A percentile compares a stretch with the other conserved stretches of the same genome.
These are phyloP conservation scores for Phytophthora litchii DNA, from an alignment of 352 stramenopile genomes.

Conservation along the genomic window DNA sequence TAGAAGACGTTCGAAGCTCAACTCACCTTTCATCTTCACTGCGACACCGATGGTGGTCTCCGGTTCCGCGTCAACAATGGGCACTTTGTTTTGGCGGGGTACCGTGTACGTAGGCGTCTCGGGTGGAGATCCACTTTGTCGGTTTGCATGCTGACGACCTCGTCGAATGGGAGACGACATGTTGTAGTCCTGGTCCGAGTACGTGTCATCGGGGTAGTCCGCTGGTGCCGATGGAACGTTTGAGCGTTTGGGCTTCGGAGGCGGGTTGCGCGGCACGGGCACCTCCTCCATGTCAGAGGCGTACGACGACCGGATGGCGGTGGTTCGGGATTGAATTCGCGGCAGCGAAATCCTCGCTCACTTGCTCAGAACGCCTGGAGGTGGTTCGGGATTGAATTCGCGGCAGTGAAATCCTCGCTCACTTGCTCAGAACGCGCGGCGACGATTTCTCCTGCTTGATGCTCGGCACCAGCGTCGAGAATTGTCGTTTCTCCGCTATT, in stretches of 20 bases:
- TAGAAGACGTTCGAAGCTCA: constrained; percentile 90
- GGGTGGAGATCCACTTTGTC: constrained; percentile 60
- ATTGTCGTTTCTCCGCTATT: constrained; percentile 35
- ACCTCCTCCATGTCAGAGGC: constrained; percentile 62
- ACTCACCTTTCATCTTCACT: constrained; percentile 90
- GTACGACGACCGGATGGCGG: constrained; percentile 19
- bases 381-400: constrained; percentile 34
- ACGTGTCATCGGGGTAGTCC: constrained; percentile 56
- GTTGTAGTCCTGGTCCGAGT: constrained; percentile 69
- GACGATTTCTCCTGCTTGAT: constrained; percentile 20
- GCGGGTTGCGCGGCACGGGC: constrained; percentile 54
- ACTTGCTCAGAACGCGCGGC: constrained; percentile 16
- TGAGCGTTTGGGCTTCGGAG: constrained; percentile 75
- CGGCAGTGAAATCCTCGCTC: constrained; percentile 50
- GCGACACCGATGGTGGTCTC: constrained; percentile 84
- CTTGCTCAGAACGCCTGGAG: constrained; percentile 17
- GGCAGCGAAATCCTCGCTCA: constrained; percentile 51
- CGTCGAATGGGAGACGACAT: constrained; percentile 58
- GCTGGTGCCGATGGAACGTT: constrained; percentile 45
- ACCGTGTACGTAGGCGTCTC: constrained; percentile 67
- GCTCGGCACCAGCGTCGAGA: not conserved
- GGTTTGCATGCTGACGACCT: constrained; percentile 61
- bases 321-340: constrained; percentile 33
- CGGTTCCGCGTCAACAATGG: constrained; percentile 77
- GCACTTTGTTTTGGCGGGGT: constrained; percentile 52